Percentiles rank a stretch among this genome's conserved stretches.
Evolutionary conservation across 2,329 filamentous ascomycete species (phyloP).

Genomic region (Furcasterigmium sp.): DNA sequence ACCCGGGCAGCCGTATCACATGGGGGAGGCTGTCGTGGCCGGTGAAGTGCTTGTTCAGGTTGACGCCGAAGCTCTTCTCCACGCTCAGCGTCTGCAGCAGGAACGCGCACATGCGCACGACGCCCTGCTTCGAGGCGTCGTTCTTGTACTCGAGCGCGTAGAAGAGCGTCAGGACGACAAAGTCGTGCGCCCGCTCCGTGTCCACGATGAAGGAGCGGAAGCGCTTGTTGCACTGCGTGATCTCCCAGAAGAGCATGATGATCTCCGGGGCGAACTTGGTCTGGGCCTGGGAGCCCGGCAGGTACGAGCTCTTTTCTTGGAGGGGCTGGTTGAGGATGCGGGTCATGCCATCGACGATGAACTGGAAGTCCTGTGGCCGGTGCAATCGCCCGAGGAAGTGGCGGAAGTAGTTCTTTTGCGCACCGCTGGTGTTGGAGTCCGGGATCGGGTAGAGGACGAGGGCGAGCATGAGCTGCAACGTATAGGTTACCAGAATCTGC

Average conservation of each 20-base stretch:
- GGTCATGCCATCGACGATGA: conserved; percentile 91
- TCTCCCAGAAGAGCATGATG: conserved; percentile 96
- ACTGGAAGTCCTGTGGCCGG: conserved; percentile 94
- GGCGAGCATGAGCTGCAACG: conserved; percentile 82
- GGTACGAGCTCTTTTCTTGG: conserved; percentile 81
- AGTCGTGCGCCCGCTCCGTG: conserved; percentile 88
- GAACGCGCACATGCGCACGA: conserved; percentile 97
- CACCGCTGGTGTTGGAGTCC: conserved; percentile 58
- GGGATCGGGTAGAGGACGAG: conserved; percentile 84
- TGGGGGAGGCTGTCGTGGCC: conserved; percentile 81
- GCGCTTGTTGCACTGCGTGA: conserved; percentile 93
- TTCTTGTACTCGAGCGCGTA: conserved; percentile 87
- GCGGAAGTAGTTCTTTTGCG: conserved; percentile 86
- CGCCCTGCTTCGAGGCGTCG: conserved; percentile 81
- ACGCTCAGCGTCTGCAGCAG: conserved; percentile 91
- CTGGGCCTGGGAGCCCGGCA: conserved; percentile 76
- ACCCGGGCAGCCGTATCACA: conserved; percentile 75
- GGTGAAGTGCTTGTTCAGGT: conserved; percentile 83
- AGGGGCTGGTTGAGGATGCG: conserved; percentile 89
- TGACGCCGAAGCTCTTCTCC: conserved; percentile 83
- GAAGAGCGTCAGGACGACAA: conserved; percentile 83
- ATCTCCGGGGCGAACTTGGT: conserved; percentile 90
- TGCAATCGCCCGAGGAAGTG: conserved; percentile 89
- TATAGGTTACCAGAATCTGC: conserved; percentile 86
- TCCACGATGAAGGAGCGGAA: conserved; percentile 97